Percentiles rank a stretch among this genome's conserved stretches.
phyloP scores from a whole-genome alignment of 345 rosid species.

The Corymbia maculata region DNA sequence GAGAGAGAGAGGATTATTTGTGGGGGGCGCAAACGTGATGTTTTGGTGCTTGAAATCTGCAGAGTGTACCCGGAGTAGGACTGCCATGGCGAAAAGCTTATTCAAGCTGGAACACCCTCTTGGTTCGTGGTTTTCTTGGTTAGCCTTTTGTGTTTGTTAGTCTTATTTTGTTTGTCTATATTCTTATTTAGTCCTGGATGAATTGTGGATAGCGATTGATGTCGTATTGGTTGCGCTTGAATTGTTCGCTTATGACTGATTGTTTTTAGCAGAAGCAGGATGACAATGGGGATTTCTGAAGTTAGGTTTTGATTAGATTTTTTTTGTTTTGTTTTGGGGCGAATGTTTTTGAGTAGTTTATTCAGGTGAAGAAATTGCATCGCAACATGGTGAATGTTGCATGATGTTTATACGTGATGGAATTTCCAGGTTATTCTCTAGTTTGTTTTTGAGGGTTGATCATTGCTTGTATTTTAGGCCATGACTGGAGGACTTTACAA shows the following conservation, averaged over 20 bases:
- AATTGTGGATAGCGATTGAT: not conserved
- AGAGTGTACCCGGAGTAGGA: slow-evolving; percentile 15
- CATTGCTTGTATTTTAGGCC: not conserved
- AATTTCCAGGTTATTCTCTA: not conserved
- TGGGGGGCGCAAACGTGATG: slow-evolving; percentile 6
- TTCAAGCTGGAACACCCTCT: slow-evolving; percentile 64
- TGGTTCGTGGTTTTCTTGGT: slow-evolving; percentile 24
- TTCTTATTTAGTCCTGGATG: not conserved
- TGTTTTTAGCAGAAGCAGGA: not conserved
- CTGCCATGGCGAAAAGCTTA: slow-evolving; percentile 51
- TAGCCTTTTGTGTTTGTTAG: not conserved
- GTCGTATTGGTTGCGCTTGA: not conserved
- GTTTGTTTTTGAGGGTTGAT: not conserved
- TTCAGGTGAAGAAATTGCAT: not conserved
- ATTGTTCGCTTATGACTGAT: not conserved
- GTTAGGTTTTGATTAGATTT: not conserved
- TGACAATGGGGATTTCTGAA: not conserved
- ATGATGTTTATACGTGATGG: not conserved
- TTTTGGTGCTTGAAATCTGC: slow-evolving; percentile 38
- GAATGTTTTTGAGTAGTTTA: no score
- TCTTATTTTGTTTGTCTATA: not conserved
- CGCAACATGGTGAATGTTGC: not conserved
- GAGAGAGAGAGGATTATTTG: not conserved
- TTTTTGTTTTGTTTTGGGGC: not conserved
- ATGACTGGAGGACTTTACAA: not conserved